Evolutionary conservation across 1,284 basidiomycete genomes (phyloP), one percentile per base, ranked within the genome.

Genomic region (Entoloma clypeatum): DNA sequence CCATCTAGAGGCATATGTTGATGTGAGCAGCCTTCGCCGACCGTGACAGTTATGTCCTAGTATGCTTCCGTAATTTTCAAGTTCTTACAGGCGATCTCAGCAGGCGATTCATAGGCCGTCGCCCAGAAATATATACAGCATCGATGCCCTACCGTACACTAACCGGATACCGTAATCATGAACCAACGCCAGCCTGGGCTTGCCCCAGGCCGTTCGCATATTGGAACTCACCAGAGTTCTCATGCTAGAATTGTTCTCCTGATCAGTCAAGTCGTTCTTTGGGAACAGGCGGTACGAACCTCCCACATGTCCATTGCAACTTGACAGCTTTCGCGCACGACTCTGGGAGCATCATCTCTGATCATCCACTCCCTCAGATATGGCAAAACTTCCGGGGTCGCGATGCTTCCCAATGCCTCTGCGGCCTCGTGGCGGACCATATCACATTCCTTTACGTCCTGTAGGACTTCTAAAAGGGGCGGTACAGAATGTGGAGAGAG

Each of bases 341-440:
- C 94, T 6, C 79, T 67, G 0, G 95, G 95, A 4, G 90, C 82
- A 51, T 91, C 85, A 39, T 75, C 68, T 48, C 83, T 75, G 21
- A 68, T 66, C 64, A 90, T 84, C 85, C 92, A 98, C 58, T 92
- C 86, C 50, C 84, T 80, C 21, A 99, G 71, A 48, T 92, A 77
- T 2, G 86, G 83, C 17, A 98, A 71, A 5, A 97, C 93, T 42
- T 88, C 92, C 1, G 92, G 90, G 2, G 90, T 92, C 2, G 88
- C 92, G 39, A 99, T 97, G 3, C 94, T 92, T 14, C 96, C 96
- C 0, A 99, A 77, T 2, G 96, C 96, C 65, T 99, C 96, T 5
- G 96, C 96, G 14, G 95, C 96, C 66, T 99, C 96, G 58, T 99
- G 96, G 17, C 96, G 81, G 4, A 99, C 96, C 96, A 99, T 99